Conservation (phyloP, 1,139 yeast genomes). For the Suhomyces terraborum region DNA sequence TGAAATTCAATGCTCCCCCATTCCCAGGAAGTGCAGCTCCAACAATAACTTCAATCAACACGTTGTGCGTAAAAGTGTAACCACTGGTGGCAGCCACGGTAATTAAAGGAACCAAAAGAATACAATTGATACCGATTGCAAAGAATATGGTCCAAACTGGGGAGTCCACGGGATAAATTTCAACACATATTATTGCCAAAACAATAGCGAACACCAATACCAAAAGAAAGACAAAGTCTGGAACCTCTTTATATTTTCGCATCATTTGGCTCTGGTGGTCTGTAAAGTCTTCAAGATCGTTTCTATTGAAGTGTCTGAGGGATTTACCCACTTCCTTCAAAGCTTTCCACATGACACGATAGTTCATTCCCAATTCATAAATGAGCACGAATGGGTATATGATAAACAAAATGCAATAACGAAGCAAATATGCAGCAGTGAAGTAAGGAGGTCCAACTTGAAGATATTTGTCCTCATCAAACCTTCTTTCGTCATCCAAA, state of each 20-base stretch:
- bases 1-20: conserved; percentile 23
- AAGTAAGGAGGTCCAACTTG: conserved; percentile 45
- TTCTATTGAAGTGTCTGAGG: conserved; percentile 9
- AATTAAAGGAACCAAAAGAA: conserved; percentile 25
- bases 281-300: conserved; percentile 17
- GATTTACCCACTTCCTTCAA: conserved; percentile 10
- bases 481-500: conserved; percentile 15
- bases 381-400: conserved; percentile 21
- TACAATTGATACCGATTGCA: conserved; percentile 24
- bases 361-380: conserved; percentile 15
- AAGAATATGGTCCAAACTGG: conserved; percentile 28
- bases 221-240: conserved; percentile 20
- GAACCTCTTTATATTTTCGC: conserved; percentile 22
- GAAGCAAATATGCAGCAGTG: conserved; percentile 32
- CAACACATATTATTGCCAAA: conserved; percentile 20
- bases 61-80: conserved; percentile 23
- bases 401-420: conserved; percentile 21
- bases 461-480: conserved; percentile 20
- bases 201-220: conserved; percentile 19
- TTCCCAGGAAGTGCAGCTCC: conserved; percentile 28
- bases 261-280: conserved; percentile 21
- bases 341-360: conserved; percentile 13
- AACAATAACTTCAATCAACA: conserved; percentile 24
- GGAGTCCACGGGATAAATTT: conserved; percentile 23
- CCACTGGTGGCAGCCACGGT: conserved; percentile 22